Evolutionary conservation across 2,329 filamentous ascomycete genomes (phyloP).

Genomic region (Phaeophleospora eucalypticola): DNA sequence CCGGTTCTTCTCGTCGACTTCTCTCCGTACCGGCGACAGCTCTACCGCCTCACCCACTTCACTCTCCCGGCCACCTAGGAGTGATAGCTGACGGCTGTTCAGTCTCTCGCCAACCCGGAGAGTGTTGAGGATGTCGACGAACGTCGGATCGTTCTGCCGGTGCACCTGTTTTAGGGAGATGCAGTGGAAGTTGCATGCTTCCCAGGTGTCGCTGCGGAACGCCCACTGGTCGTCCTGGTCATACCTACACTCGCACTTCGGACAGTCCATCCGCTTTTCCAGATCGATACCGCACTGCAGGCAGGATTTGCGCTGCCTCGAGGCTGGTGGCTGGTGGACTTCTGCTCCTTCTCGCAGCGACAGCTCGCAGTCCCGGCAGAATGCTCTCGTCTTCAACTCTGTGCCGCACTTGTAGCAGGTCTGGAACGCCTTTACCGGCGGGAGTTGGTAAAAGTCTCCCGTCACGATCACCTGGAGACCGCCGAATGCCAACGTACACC

Average conservation of each 20-base stretch:
- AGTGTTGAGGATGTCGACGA: conserved; percentile 45
- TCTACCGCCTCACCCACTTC: neutral
- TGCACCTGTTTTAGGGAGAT: conserved; percentile 54
- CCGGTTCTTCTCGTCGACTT: conserved; percentile 3
- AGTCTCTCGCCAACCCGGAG: conserved; percentile 1
- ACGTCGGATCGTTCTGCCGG: conserved; percentile 52
- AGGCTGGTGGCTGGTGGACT: too few species aligned
- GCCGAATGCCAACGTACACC: conserved; percentile 11
- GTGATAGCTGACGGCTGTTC: too few species aligned
- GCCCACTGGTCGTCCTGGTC: too few species aligned
- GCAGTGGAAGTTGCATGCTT: conserved; percentile 50
- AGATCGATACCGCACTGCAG: too few species aligned
- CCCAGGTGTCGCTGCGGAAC: conserved; percentile 46
- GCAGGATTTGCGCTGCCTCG: too few species aligned
- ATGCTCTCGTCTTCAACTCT: too few species aligned
- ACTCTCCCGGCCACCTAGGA: too few species aligned
- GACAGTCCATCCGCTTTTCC: too few species aligned
- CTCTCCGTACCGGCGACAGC: neutral
- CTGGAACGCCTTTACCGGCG: conserved; percentile 55
- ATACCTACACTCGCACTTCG: too few species aligned
- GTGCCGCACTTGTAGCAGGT: conserved; percentile 37
- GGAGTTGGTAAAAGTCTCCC: conserved; percentile 58
- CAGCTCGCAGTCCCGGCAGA: too few species aligned
- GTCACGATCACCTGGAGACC: conserved; percentile 45
- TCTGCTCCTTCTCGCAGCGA: too few species aligned